These are phyloP conservation scores for Nicotiana rustica DNA, from an alignment of 305 asterid genomes.

Conservation along the genomic window DNA sequence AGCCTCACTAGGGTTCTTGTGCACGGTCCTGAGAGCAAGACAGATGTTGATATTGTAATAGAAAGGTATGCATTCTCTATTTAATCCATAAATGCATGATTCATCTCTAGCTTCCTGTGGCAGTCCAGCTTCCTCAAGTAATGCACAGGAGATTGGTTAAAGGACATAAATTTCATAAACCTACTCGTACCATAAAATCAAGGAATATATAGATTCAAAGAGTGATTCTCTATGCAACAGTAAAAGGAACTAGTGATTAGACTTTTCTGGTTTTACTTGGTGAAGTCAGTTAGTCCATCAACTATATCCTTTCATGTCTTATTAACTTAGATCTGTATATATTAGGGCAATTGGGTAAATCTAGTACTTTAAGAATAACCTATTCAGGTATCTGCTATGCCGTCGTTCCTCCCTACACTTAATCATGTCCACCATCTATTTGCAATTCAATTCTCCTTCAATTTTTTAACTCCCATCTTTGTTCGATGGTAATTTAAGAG, in stretches of 20 bases:
- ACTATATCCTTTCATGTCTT: not conserved
- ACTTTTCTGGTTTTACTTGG: constrained; percentile 7
- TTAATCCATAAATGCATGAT: constrained; percentile 25
- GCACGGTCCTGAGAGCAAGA: constrained; percentile 99
- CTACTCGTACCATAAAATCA: not conserved
- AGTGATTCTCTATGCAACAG: constrained; percentile 4
- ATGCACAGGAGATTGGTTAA: constrained; percentile 1
- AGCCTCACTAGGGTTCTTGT: constrained; percentile 94
- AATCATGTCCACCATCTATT: too few species aligned
- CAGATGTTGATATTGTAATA: constrained; percentile 75
- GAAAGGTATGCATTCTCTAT: constrained; percentile 61
- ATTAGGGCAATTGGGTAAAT: constrained; percentile 15
- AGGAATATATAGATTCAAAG: constrained; percentile 1
- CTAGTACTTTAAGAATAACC: not conserved
- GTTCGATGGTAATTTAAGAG: too few species aligned
- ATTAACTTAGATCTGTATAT: not conserved
- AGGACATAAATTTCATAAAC: constrained; percentile 26
- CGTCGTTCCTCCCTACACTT: too few species aligned
- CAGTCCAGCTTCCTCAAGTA: constrained; percentile 19
- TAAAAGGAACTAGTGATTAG: constrained; percentile 27
- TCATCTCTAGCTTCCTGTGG: constrained; percentile 7
- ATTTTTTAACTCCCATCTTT: too few species aligned
- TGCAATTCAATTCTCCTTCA: too few species aligned
- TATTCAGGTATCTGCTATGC: too few species aligned
- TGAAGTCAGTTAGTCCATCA: not conserved